Percentiles rank a stretch among this genome's conserved stretches.
phyloP scores from a whole-genome alignment of 1,284 basidiomycete genomes.

The Ganoderma sinense region DNA sequence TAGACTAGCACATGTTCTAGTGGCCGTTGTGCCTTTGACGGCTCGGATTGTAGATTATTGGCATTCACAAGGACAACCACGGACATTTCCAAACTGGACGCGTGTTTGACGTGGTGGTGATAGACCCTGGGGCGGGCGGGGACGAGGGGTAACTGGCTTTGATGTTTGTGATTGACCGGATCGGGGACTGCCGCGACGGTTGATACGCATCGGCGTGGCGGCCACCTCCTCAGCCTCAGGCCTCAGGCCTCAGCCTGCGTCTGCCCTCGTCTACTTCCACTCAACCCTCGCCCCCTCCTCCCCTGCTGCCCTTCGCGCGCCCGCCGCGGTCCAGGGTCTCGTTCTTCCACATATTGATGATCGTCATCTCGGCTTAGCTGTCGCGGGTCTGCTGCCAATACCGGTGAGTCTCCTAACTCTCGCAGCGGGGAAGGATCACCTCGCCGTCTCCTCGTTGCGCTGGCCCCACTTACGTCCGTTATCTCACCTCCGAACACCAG shows the following conservation, averaged over 20 bases:
- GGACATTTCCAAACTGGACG: not conserved
- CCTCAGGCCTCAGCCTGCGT: no score
- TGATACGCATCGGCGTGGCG: constrained; percentile 16
- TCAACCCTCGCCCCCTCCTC: constrained; percentile 15
- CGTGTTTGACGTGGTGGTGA: not conserved
- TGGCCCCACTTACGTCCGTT: constrained; percentile 35
- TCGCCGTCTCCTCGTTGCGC: constrained; percentile 48
- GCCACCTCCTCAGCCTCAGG: no score
- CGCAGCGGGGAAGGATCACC: constrained; percentile 41
- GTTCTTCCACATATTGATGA: constrained; percentile 28
- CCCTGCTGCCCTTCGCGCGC: constrained; percentile 12
- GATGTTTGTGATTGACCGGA: constrained; percentile 11
- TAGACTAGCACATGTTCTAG: constrained; percentile 31
- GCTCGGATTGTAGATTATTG: constrained; percentile 23
- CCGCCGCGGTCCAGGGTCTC: constrained; percentile 20
- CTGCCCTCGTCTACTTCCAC: constrained; percentile 15
- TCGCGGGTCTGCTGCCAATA: constrained; percentile 19
- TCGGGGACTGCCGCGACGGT: constrained; percentile 22
- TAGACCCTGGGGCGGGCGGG: constrained; percentile 4
- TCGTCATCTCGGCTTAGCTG: constrained; percentile 27
- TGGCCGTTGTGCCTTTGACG: constrained; percentile 9
- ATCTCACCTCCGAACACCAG: constrained; percentile 29
- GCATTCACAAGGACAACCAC: constrained; percentile 8
- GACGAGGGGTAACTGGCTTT: not conserved
- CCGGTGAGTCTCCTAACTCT: constrained; percentile 26